A percentile compares a stretch with the other conserved stretches of the same genome.
Evolutionary conservation across 2,329 filamentous ascomycete genomes (phyloP).

Genomic region (Lizonia empirigonia): DNA sequence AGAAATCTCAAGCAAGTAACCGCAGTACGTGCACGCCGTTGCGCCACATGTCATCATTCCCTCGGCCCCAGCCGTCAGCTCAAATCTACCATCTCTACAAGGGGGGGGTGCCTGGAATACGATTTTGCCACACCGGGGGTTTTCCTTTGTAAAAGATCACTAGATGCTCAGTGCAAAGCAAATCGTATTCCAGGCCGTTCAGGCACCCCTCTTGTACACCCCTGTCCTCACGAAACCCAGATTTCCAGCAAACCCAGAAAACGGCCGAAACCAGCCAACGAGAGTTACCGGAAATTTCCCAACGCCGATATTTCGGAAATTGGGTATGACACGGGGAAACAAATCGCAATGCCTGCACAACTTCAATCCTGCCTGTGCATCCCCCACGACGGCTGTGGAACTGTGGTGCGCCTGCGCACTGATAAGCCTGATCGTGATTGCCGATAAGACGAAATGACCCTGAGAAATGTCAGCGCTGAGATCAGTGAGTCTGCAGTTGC

Average conservation of each 20-base stretch:
- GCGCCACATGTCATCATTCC: too few relatives aligned
- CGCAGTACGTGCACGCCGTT: too few relatives aligned
- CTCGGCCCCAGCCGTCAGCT: too few relatives aligned
- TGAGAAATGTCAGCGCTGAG: constrained; percentile 1
- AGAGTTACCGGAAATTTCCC: not conserved
- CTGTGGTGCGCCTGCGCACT: constrained; percentile 23
- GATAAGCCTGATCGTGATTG: constrained; percentile 6
- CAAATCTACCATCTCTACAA: too few relatives aligned
- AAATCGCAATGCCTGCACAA: constrained; percentile 4
- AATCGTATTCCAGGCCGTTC: too few relatives aligned
- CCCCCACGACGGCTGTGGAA: not conserved
- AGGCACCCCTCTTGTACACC: constrained; percentile 8
- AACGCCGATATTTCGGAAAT: constrained; percentile 26
- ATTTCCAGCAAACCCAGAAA: constrained; percentile 17
- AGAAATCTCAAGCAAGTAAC: too few relatives aligned
- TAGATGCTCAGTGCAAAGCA: too few relatives aligned
- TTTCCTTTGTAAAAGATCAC: too few relatives aligned
- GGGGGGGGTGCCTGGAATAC: too few relatives aligned
- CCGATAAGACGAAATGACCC: not conserved
- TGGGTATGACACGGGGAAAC: constrained; percentile 17
- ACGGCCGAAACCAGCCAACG: constrained; percentile 13
- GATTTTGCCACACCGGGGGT: too few relatives aligned
- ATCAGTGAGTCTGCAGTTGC: not conserved
- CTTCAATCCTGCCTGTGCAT: constrained; percentile 1
- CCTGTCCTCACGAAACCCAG: constrained; percentile 22